A percentile compares a stretch with the other conserved stretches of the same genome.
These are phyloP conservation scores for Populus nigra DNA, from an alignment of 345 rosid genomes.

Conservation along the genomic window DNA sequence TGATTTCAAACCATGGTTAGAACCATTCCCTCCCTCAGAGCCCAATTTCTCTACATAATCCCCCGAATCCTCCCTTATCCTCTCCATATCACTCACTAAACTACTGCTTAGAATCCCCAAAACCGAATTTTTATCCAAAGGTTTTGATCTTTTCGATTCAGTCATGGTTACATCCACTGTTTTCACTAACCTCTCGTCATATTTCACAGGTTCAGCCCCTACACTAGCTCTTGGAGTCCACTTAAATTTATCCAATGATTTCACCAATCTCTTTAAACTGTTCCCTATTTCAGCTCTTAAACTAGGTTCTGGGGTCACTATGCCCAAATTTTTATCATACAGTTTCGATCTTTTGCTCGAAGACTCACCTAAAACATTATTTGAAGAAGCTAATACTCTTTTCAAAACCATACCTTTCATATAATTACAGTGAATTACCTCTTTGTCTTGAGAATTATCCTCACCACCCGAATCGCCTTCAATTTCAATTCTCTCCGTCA, in stretches of 20 bases:
- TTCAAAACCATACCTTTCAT: conserved; percentile 20
- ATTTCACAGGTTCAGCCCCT: background rate
- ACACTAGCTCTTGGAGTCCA: background rate
- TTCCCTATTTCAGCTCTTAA: background rate
- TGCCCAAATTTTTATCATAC: conserved; percentile 3
- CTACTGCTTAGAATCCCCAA: background rate
- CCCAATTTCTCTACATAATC: conserved; percentile 1
- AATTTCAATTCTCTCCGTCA: conserved; percentile 21
- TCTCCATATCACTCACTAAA: background rate
- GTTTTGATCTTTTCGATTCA: background rate
- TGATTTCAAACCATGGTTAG: background rate
- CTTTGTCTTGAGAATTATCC: background rate
- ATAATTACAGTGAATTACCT: conserved; percentile 13
- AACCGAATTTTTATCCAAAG: background rate
- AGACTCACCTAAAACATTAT: conserved; percentile 10
- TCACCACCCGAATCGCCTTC: background rate
- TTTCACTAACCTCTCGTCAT: background rate
- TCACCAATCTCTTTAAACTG: conserved; percentile 11
- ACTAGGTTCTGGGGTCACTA: conserved; percentile 8
- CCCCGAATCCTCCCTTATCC: background rate
- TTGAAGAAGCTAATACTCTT: conserved; percentile 5
- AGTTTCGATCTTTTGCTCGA: conserved; percentile 18
- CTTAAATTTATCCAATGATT: conserved; percentile 28
- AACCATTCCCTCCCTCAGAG: background rate
- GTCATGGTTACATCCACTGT: background rate